Evolutionary conservation across 169 alveolate genomes (phyloP), one percentile per base, ranked within the genome.

Genomic region (Cryptosporidium meleagridis): DNA sequence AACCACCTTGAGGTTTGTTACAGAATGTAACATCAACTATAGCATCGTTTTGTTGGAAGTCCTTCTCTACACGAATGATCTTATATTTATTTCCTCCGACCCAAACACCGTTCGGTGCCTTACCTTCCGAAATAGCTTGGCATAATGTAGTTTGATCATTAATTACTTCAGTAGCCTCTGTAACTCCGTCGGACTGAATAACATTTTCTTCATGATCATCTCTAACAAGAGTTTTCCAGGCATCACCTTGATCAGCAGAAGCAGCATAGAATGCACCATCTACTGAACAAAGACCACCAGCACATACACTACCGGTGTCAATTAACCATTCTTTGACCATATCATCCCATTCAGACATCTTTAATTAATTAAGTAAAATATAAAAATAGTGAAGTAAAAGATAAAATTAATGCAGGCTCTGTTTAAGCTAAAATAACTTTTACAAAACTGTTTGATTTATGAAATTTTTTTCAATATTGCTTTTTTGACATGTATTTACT

Each of bases 41-140:
- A 21, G 71, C 71, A 59, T 80, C 75, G 51, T 80, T 59, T 48
- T 80, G 89, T 16, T 58, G 85, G 69, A 72, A 61, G 51, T 35
- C 91, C 35, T 55, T 44, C 91, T 70, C 87, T 41, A 92, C 80
- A 39, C 86, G 72, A 26, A 91, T 69, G 33, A 87, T 69, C 55
- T 91, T 92, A 71, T 89, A 92, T 69, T 91, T 84, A 44, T 26
- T 62, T 58, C 94, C 94, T 31, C 93, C 94, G 7, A 92, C 51
- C 93, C 94, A 92, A 16, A 92, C 94, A 16, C 94, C 94, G 9
- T 89, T 70, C 16, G 94, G 94, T 26, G 93, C 91, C 14, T 70
- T 45, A 23, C 94, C 94, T 44, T 92, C 93, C 1, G n/a, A 71
- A 35, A 92, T 65, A 21, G 94, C 94, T 23, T 85, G 86, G 9